Evolutionary conservation across 2,329 filamentous ascomycete species (phyloP).

Genomic region (Stemphylium beticola): DNA sequence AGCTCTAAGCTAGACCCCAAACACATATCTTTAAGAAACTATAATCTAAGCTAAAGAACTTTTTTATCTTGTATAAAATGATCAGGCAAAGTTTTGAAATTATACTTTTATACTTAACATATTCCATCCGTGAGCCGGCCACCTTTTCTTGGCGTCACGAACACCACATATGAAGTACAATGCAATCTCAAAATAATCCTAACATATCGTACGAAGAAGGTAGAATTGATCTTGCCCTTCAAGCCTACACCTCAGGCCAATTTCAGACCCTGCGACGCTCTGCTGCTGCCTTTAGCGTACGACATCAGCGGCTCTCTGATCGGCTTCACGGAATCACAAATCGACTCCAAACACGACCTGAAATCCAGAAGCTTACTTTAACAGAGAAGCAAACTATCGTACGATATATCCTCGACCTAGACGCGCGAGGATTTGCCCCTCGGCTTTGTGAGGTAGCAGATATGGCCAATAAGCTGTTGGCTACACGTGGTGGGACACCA

Average conservation of each 20-base stretch:
- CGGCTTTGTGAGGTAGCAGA: slow-evolving; percentile 15
- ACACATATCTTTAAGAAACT: too few species aligned
- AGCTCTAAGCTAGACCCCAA: too few species aligned
- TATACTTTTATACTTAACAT: too few species aligned
- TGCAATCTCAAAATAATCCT: too few species aligned
- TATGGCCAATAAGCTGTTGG: slow-evolving; percentile 9
- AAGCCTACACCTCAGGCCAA: neutral
- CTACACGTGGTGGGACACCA: neutral
- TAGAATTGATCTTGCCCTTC: too few species aligned
- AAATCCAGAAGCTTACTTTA: neutral
- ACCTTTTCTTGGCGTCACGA: too few species aligned
- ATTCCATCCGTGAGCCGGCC: too few species aligned
- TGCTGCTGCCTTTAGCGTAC: neutral
- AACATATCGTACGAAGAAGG: too few species aligned
- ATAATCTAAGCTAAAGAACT: too few species aligned
- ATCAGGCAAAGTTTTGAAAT: too few species aligned
- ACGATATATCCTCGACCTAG: slow-evolving; percentile 22
- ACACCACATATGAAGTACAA: too few species aligned
- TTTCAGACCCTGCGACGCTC: neutral
- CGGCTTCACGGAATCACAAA: neutral
- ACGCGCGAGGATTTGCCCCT: slow-evolving; percentile 19
- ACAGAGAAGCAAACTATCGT: slow-evolving; percentile 21
- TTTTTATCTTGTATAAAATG: too few species aligned
- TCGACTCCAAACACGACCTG: neutral
- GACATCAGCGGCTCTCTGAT: neutral